Evolutionary conservation across 2,329 filamentous ascomycete species (phyloP), one percentile per base, ranked within the genome.

Genomic region (Dactylellina parvicollis): DNA sequence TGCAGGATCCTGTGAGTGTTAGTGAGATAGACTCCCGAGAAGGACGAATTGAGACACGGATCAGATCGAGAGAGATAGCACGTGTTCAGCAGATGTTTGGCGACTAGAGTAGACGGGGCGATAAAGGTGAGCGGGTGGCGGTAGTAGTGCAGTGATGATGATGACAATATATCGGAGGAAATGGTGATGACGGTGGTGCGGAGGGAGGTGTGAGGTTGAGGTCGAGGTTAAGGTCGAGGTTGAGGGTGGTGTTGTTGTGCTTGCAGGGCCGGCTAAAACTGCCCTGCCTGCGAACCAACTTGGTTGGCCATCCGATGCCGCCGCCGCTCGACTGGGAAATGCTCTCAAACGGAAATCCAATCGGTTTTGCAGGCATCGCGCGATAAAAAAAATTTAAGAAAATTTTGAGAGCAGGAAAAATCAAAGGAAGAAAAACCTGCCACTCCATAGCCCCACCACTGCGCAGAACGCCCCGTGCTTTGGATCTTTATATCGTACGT

Each of bases 211-310:
- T 40, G 36, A 8, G n/a, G n/a, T 40, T 8, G 7, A 40, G 36
- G n/a, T 40, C 4, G 5, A 9, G n/a, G n/a, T 12, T 40, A 16
- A 32, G 30, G 30, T 38, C 3, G 34, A 14, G 34, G 34, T 5
- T 5, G 34, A 14, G 34, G 40, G 18, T 44, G 40, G 7, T 9
- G 9, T 50, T 26, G 42, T 46, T 18, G 38, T 49, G 44, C 28
- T 18, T 38, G 32, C 4, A 20, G 22, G 16, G 30, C 34, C 61
- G 61, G 61, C 42, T 66, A 66, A 66, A 66, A 38, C 50, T 66
- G 49, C 61, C 61, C 40, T 5, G 10, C 38, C 7, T 8, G n/a
- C 16, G 4, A 14, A 18, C 38, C 7, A 42, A 18, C 16, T 14
- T 44, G 8, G 32, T 44, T 1, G 4, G 28, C 20, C 24, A 65